These are phyloP conservation scores for Pugionium cornutum DNA, from an alignment of 345 rosid genomes.

Conservation along the genomic window DNA sequence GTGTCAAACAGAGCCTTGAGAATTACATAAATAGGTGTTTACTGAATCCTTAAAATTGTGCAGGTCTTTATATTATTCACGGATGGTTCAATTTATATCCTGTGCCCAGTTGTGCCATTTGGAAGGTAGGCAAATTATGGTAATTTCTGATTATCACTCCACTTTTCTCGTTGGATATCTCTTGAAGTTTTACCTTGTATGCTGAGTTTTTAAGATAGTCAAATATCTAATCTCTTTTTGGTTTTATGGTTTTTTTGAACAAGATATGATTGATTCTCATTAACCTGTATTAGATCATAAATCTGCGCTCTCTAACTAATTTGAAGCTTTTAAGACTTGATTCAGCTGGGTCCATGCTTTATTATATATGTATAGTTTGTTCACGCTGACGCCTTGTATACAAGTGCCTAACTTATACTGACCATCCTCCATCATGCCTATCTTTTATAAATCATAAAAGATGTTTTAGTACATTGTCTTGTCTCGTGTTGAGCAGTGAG, in stretches of 20 bases:
- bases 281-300: constrained; percentile 10
- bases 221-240: background rate
- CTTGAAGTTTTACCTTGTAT: constrained; percentile 16
- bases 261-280: background rate
- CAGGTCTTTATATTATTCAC: constrained; percentile 86
- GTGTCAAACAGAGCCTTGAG: constrained; percentile 22
- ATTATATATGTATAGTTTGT: background rate
- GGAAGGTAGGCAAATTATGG: constrained; percentile 61
- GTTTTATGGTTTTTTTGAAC: background rate
- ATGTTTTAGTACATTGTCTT: constrained; percentile 25
- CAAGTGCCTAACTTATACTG: constrained; percentile 2
- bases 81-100: constrained; percentile 81
- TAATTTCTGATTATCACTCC: constrained; percentile 10
- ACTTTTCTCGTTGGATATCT: constrained; percentile 20
- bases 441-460: constrained; percentile 4
- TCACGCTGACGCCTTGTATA: background rate
- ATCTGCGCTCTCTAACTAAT: constrained; percentile 6
- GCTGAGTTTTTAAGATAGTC: background rate
- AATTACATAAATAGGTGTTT: constrained; percentile 21
- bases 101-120: constrained; percentile 92
- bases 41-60: constrained; percentile 30
- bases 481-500: constrained; percentile 6
- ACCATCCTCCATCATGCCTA: background rate
- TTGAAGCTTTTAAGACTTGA: background rate
- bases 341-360: constrained; percentile 3